These are phyloP conservation scores for Salix exigua DNA, from an alignment of 345 rosid species.

Conservation along the genomic window DNA sequence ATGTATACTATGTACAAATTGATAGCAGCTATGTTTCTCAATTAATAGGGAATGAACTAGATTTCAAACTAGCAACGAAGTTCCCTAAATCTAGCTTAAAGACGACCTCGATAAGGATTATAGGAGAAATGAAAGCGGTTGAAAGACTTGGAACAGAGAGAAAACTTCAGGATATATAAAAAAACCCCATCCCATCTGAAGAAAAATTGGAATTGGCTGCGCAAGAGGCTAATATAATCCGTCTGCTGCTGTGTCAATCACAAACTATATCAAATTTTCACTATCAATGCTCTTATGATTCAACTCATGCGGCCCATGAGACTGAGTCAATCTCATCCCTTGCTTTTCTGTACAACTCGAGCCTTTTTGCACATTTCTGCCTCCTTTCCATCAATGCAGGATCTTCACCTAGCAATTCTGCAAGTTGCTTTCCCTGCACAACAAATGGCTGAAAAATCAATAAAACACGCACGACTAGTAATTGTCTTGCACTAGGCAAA, in stretches of 20 bases:
- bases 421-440: conserved; percentile 41
- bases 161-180: too few species aligned
- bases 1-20: too few species aligned
- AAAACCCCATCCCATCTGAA: too few species aligned
- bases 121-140: too few species aligned
- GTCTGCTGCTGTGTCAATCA: background rate
- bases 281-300: background rate
- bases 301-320: conserved; percentile 28
- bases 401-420: conserved; percentile 48
- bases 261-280: background rate
- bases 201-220: too few species aligned
- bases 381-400: conserved; percentile 49
- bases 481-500: background rate
- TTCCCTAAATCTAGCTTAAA: too few species aligned
- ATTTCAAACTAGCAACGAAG: too few species aligned
- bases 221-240: background rate
- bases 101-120: too few species aligned
- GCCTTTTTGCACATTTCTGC: conserved; percentile 43
- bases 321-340: conserved; percentile 52
- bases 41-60: too few species aligned
- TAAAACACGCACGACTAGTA: background rate
- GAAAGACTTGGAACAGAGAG: too few species aligned
- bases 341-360: conserved; percentile 47
- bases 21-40: too few species aligned
- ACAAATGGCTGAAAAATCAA: background rate